Conservation (phyloP, 2,329 filamentous ascomycete species). For the Madurella fahalii region DNA sequence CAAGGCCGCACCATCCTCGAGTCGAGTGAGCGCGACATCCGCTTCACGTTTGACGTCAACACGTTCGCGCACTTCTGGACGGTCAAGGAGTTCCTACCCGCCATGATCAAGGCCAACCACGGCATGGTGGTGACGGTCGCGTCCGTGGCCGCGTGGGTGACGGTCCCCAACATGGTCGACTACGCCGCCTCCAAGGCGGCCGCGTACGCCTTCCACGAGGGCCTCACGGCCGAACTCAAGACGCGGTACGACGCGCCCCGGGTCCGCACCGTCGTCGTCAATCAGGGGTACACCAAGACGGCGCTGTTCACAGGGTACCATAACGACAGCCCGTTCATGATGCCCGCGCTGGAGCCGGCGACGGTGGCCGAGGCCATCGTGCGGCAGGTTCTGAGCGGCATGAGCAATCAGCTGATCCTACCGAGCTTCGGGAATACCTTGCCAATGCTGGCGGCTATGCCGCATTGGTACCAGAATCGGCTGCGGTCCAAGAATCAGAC, state of each 20-base stretch:
- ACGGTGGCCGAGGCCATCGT: conserved; percentile 63
- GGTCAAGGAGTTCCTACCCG: conserved; percentile 63
- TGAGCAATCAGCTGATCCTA: conserved; percentile 53
- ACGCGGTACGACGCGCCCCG: conserved; percentile 58
- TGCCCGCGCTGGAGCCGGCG: conserved; percentile 53
- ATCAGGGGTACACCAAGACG: conserved; percentile 60
- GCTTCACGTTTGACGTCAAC: conserved; percentile 69
- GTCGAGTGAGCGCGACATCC: conserved; percentile 53
- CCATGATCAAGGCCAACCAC: conserved; percentile 60
- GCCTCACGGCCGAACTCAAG: conserved; percentile 53
- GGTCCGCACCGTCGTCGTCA: conserved; percentile 63
- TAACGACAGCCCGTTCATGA: conserved; percentile 46
- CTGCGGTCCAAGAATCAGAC: conserved; percentile 42
- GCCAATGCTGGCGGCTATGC: conserved; percentile 47
- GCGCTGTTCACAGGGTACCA: conserved; percentile 56
- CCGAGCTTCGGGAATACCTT: conserved; percentile 43
- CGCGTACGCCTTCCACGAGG: conserved; percentile 65
- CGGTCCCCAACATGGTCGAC: conserved; percentile 61
- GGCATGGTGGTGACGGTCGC: conserved; percentile 71
- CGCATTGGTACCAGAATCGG: conserved; percentile 59
- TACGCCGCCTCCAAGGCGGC: conserved; percentile 66
- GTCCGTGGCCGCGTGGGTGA: conserved; percentile 57
- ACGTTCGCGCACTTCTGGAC: conserved; percentile 63
- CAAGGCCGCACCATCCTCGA: conserved; percentile 59
- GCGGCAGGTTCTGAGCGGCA: conserved; percentile 53